phyloP scores from a whole-genome alignment of 2,329 filamentous ascomycete genomes.

The Aureobasidium sp. region DNA sequence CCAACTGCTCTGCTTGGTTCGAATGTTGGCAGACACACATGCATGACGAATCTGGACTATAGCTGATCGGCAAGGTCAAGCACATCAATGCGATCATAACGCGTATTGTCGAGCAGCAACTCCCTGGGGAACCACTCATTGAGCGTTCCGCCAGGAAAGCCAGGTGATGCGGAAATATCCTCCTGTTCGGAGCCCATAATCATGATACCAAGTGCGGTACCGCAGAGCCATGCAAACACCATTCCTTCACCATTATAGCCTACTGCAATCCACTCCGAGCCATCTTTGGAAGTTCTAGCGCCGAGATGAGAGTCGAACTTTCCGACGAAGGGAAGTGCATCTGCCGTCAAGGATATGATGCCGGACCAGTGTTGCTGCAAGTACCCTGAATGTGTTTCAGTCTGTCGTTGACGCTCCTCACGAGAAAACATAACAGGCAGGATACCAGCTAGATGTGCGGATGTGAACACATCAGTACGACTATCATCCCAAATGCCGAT shows the following conservation, averaged over 20 bases:
- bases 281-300: background rate
- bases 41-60: background rate
- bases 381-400: background rate
- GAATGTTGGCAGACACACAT: too few species aligned
- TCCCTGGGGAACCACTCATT: constrained; percentile 4
- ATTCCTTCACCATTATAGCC: constrained; percentile 11
- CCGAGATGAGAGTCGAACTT: background rate
- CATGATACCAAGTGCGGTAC: background rate
- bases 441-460: constrained; percentile 1
- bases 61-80: constrained; percentile 10
- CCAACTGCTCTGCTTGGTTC: too few species aligned
- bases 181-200: constrained; percentile 5
- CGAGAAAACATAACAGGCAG: background rate
- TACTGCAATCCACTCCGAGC: constrained; percentile 2
- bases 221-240: constrained; percentile 6
- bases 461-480: background rate
- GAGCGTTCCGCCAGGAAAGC: background rate
- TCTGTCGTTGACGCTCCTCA: background rate
- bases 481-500: constrained; percentile 10
- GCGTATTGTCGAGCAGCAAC: background rate
- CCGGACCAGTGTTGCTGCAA: constrained; percentile 12
- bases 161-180: background rate
- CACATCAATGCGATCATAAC: background rate
- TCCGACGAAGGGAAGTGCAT: constrained; percentile 3
- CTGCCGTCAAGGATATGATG: background rate